Evolutionary conservation across 192 early-diverging fungal genomes (phyloP), one percentile per base, ranked within the genome.

Genomic region (Paraglomus occultum): DNA sequence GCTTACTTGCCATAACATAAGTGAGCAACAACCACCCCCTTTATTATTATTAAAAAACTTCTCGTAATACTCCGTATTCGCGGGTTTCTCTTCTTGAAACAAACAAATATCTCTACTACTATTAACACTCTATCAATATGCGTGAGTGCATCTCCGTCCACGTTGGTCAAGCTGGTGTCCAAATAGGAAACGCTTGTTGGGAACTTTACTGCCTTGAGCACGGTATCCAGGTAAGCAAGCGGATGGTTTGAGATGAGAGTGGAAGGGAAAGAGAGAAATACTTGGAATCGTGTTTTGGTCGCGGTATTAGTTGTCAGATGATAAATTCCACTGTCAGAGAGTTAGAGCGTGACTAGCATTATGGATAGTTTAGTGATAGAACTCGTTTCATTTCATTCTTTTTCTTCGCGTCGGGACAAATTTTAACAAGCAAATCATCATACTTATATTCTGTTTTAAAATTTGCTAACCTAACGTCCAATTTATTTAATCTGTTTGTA

Each of bases 161-260:
- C 80, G 87, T 89, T 80, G 89, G 89, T 73, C 88, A 95, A 83
- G 97, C 97, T 77, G 97, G 97, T 97, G 94, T 99, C 80, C 97
- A 99, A 81, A 99, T 99, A 76, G 97, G 97, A 91, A 98, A 98
- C 87, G 94, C 95, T 87, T 99, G 97, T 84, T 99, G 97, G 97
- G 97, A 99, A 84, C 91, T 99, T 82, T 91, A 89, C 82, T 92
- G 87, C 75, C 84, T 90, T 55, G 97, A 99, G 81, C 97, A 99
- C 85, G 95, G 95, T 70, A 95, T 99, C 76, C 73, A 71, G 73
- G 79, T 80, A 73, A 75, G 75, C 77, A 73, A 8, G 11, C 31
- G 31, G 31, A 3, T 31, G 18, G 51, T 51, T 31, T 31, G 31
- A 31, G 31, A 31, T 31, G 31, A 31, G 31, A 31, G 31, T 31